Evolutionary conservation across 148 eudicot genomes (phyloP), one percentile per base, ranked within the genome.

Genomic region (Oxyria digyna): DNA sequence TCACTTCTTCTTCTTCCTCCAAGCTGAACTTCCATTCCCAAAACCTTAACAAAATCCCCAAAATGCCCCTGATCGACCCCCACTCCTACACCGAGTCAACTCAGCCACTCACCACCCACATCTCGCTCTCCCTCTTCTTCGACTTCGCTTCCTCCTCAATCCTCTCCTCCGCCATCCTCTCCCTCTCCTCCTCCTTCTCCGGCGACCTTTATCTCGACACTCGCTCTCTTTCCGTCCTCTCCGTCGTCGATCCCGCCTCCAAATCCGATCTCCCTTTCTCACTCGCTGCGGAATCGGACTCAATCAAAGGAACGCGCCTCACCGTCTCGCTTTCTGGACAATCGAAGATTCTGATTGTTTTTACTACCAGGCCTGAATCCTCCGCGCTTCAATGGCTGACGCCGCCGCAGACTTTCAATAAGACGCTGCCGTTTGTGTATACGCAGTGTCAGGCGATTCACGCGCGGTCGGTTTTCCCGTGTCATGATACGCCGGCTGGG

Each of bases 371-470:
- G 1, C 73, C 79, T 0, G 40, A 62, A 17, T 73, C 84, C 23
- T 88, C 98, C 0, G 98, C 98, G 4, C 86, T 94, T 14, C 98
- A 94, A 49, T 94, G 98, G 98, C 90, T 94, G 0, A 31, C 83
- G 0, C 96, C 97, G 0, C 84, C 88, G 0, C 98, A 94, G 69
- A 94, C 98, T 0, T 84, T 76, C n/a, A 85, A 81, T 24, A 90
- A 90, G 65, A 63, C 77, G 11, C 70, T 50, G 35, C 96, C 97
- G 33, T 94, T 85, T 71, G 95, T 90, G 9, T 94, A 90, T 63
- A 90, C 98, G 1, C 98, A 94, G 67, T 94, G 98, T 55, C 98
- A 94, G 78, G 69, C 98, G 0, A 90, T 94, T 41, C 98, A 94
- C 55, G 96, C 97, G 1, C 71, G 98, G 38, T 82, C 96, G 0